Base-by-base conservation (phyloP, 2,329 filamentous ascomycete species). In the Fusarium sp. region DNA sequence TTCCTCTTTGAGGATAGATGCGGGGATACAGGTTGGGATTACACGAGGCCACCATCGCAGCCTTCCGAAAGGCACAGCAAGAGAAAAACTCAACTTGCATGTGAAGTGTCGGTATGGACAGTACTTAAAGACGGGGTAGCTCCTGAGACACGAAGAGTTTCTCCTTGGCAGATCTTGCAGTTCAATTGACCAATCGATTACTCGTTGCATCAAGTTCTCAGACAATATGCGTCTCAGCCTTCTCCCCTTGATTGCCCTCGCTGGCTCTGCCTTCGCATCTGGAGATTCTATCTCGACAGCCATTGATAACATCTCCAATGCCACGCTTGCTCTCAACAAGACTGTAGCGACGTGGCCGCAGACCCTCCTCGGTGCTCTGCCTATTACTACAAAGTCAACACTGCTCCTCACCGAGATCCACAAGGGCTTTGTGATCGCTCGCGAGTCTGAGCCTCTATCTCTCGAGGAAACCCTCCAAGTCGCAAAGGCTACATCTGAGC, bases 321-420 rank as follows among this genome's bases (percentile, higher is more conserved):
- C 79, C 24, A 83, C 83, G 24, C 56, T 75, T 39, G 73, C 72
- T 35, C 80, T 86, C 55, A 79, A 82, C 65, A 61, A 69, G 44
- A 78, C 77, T 38, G 80, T 86, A 24, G 51, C 76, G 24, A 51
- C 64, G 24, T 86, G 83, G 83, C 69, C 79, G 13, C 83, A 84
- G 68, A 78, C 78, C 51, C 70, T 84, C 6, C 65, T 85, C 18
- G 79, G 80, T 42, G 79, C 81, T 1, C 51, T 85, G 4, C 82
- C 83, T 63, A 86, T 88, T 70, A 77, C 83, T 55, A 57, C 76
- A 58, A 75, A 82, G 60, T 84, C 83, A 10, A 75, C 81, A 12
- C 62, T 71, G 15, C 82, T 87, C 5, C 81, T 87, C 33, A 28
- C 70, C 18, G 77, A 80, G 56, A 83, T 86, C 70, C 80, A 84